Evolutionary conservation across 108 stramenopile genomes (phyloP), one percentile per base, ranked within the genome.

Genomic region (Licmophora abbreviata): DNA sequence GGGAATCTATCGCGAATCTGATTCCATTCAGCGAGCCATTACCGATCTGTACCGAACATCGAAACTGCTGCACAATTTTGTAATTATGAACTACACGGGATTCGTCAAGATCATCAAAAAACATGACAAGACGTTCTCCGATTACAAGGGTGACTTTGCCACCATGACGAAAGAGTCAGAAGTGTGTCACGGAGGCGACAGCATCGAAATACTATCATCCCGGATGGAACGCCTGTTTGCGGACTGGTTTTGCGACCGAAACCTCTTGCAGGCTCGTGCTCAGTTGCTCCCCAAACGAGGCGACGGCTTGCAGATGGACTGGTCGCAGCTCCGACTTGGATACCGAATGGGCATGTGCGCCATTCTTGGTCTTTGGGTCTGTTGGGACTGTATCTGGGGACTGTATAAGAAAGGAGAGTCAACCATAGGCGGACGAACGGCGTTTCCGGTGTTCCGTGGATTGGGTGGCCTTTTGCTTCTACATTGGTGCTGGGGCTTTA

Each of bases 81-180:
- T 87, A 20, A 88, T 95, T 43, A 68, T 93, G 74, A 95, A 95
- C 62, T 92, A 85, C 51, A 94, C 95, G 1, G 95, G 91, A 8
- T 88, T 91, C 64, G 74, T 93, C 37, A 95, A 95, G 66, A 88
- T 95, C 48, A 66, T 87, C 23, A 95, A 95, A 54, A 95, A 95
- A 66, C 72, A 85, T 62, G 90, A 93, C 74, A 95, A 95, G 49
- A 69, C 72, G 0, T 54, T 93, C 17, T 59, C 71, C 17, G 58
- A 69, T 10, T 53, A 64, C 26, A 82, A 87, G 61, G 83, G 77
- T 31, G 40, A 50, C n/a, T 80, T 68, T 69, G 73, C 83, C 27
- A 37, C 63, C 41, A 35, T 72, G 8, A 36, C 63, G 3, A 24
- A 50, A 6, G 44, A 46, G 0, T 59, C 57, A 7, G 63, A 63